phyloP scores from a whole-genome alignment of 2,329 filamentous ascomycete species.

The Sclerotinia sclerotiorum region DNA sequence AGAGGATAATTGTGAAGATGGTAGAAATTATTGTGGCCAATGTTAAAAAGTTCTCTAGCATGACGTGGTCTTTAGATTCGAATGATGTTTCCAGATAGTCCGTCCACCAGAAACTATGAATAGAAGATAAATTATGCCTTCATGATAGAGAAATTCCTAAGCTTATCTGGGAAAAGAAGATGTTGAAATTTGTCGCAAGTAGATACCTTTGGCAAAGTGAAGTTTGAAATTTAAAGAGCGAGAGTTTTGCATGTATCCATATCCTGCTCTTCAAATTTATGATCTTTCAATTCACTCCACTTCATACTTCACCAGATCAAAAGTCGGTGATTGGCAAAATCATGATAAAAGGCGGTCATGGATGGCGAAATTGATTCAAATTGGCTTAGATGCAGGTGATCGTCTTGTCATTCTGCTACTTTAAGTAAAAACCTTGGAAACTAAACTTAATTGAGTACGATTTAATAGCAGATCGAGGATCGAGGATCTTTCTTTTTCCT shows the following conservation, averaged over 20 bases:
- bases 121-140: constrained; percentile 4
- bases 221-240: background rate
- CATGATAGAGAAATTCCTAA: background rate
- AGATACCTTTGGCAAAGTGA: background rate
- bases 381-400: too few relatives aligned
- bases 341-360: background rate
- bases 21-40: constrained; percentile 39
- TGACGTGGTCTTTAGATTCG: constrained; percentile 27
- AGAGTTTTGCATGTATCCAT: background rate
- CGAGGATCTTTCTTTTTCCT: background rate
- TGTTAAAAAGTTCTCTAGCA: constrained; percentile 38
- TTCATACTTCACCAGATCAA: background rate
- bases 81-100: background rate
- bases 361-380: background rate
- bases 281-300: constrained; percentile 2
- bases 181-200: background rate
- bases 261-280: background rate
- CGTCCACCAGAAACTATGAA: constrained; percentile 6
- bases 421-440: background rate
- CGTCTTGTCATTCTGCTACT: background rate
- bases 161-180: background rate
- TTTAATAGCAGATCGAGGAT: too few relatives aligned
- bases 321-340: constrained; percentile 6
- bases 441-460: too few relatives aligned
- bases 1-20: constrained; percentile 38